Percentiles rank a stretch among this genome's conserved stretches.
Evolutionary conservation across 768 basidiomycete species (phyloP).

Genomic region (Podaxis carcinomalis): DNA sequence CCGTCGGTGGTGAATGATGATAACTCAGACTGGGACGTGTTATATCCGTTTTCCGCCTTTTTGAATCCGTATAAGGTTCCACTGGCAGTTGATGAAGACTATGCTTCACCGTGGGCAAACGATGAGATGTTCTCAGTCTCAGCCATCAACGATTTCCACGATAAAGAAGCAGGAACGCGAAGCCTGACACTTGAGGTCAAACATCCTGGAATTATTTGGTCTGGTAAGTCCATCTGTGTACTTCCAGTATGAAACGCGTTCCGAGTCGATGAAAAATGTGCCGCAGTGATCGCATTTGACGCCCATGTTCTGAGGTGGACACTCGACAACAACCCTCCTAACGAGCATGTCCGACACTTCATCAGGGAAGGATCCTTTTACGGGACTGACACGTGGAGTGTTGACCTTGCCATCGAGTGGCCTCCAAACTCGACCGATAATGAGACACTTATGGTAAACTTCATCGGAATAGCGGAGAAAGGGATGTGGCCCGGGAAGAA

Average conservation of each 20-base stretch:
- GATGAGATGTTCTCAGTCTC: constrained; percentile 45
- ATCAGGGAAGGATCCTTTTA: constrained; percentile 92
- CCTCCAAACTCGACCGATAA: constrained; percentile 24
- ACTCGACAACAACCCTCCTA: constrained; percentile 73
- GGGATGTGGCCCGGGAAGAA: constrained; percentile 82
- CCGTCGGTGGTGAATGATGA: constrained; percentile 65
- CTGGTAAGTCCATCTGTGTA: constrained; percentile 39
- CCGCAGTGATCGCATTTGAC: constrained; percentile 79
- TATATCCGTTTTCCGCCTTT: constrained; percentile 83
- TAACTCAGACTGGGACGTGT: constrained; percentile 84
- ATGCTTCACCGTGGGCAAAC: constrained; percentile 46
- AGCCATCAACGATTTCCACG: constrained; percentile 51
- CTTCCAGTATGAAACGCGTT: background rate
- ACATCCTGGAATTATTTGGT: constrained; percentile 87
- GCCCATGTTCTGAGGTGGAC: constrained; percentile 87
- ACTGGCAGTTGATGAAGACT: constrained; percentile 44
- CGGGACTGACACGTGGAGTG: constrained; percentile 64
- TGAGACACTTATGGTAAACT: constrained; percentile 55
- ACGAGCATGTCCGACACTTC: constrained; percentile 75
- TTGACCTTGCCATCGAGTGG: constrained; percentile 69
- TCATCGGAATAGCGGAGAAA: constrained; percentile 77
- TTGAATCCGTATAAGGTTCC: constrained; percentile 80
- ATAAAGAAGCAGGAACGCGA: constrained; percentile 58
- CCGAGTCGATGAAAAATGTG: constrained; percentile 1
- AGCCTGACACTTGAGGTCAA: constrained; percentile 63